Evolutionary conservation across 768 basidiomycete species (phyloP), one percentile per base, ranked within the genome.

Genomic region (Glaciozyma antarctica): DNA sequence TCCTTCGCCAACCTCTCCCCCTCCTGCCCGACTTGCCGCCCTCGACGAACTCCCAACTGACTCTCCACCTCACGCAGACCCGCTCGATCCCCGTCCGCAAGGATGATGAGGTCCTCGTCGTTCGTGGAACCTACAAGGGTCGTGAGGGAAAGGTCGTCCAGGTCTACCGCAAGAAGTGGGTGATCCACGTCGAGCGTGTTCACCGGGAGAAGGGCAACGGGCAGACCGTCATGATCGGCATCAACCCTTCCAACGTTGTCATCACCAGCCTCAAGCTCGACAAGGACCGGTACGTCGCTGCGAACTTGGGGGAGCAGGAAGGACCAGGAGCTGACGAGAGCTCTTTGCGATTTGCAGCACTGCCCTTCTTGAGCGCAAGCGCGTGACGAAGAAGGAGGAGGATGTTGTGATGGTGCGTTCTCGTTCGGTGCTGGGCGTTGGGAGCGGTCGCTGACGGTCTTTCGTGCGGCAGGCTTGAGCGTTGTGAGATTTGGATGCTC

Each of bases 141-240:
- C 85, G 92, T 76, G 94, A 99, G 82, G 94, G 94, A 75, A 97
- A 97, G 81, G 86, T 99, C 69, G 90, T 89, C 66, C 78, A 80
- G 76, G 64, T 69, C 38, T 73, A 71, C 66, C 69, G 73, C 69
- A 73, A 73, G 64, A 93, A 94, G 79, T 98, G 90, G 88, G 90
- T 97, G 62, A 88, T 99, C 78, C 87, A 97, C 80, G 88, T 99
- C 76, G 94, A 99, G 80, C 90, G 94, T 77, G 91, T 99, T 62
- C 86, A 88, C 78, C 85, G 91, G 72, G 94, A 99, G 82, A 97
- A 97, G 80, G 90, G 90, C 71, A 95, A 94, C 77, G 94, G 95
- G 71, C 87, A 92, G 66, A 85, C 91, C 62, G 85, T 87, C 65
- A 88, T 88, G 75, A 92, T 99, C 74, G 91, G 92, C 72, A 85